A percentile compares a stretch with the other conserved stretches of the same genome.
phyloP scores from a whole-genome alignment of 2,329 filamentous ascomycete genomes.

The Colletotrichum sp. region DNA sequence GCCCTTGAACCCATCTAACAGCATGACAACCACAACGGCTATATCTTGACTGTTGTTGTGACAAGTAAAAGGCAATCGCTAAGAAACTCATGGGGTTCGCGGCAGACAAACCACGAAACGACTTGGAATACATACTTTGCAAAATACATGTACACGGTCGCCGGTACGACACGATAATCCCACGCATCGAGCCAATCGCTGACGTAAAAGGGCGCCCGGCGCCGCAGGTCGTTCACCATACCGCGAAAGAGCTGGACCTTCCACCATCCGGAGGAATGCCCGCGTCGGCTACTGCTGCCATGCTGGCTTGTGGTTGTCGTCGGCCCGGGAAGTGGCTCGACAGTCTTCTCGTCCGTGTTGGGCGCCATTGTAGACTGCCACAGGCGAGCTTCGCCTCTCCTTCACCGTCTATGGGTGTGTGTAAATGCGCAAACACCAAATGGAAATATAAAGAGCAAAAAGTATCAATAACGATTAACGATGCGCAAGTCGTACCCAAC shows the following conservation, averaged over 20 bases:
- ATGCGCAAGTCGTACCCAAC: background rate
- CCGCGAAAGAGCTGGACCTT: constrained; percentile 76
- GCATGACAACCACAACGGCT: background rate
- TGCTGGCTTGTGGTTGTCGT: background rate
- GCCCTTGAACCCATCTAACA: background rate
- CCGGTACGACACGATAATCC: constrained; percentile 88
- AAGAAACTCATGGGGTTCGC: too few species aligned
- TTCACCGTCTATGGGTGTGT: background rate
- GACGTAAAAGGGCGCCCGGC: constrained; percentile 76
- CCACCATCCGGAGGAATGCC: constrained; percentile 63
- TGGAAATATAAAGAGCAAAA: background rate
- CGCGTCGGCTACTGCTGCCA: background rate
- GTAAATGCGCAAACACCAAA: background rate
- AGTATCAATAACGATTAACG: background rate
- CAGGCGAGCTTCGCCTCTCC: background rate
- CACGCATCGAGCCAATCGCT: constrained; percentile 88
- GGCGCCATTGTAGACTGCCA: background rate
- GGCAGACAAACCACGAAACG: background rate
- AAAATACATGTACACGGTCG: constrained; percentile 94
- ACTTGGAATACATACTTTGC: constrained; percentile 68
- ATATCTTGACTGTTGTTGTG: background rate
- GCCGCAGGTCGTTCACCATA: constrained; percentile 79
- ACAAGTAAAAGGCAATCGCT: background rate
- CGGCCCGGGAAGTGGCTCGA: background rate
- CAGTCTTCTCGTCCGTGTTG: background rate